A percentile compares a stretch with the other conserved stretches of the same genome.
Conservation (phyloP, 164 flowering plant species). For the Liquidambar formosana region DNA sequence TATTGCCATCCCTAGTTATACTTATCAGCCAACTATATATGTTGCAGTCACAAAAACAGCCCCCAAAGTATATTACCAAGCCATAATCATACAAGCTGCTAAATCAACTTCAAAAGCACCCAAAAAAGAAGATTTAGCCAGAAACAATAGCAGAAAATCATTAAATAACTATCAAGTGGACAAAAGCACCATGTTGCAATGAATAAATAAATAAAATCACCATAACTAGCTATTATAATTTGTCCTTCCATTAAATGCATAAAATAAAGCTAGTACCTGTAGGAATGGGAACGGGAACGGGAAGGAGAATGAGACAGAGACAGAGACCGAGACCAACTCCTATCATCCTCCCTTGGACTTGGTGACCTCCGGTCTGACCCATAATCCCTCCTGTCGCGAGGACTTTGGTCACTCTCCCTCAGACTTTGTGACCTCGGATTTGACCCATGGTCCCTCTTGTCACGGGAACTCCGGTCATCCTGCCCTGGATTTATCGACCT, state of each 20-base stretch:
- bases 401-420: slow-evolving; percentile 26
- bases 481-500: slow-evolving; percentile 26
- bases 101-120: too few species aligned
- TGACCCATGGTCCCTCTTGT: slow-evolving; percentile 20
- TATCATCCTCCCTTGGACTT: slow-evolving; percentile 37
- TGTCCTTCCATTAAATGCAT: neutral
- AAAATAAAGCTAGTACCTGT: slow-evolving; percentile 30
- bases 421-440: slow-evolving; percentile 39
- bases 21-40: too few species aligned
- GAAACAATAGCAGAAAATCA: too few species aligned
- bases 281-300: slow-evolving; percentile 34
- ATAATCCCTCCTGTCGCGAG: slow-evolving; percentile 21
- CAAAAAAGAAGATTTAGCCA: too few species aligned
- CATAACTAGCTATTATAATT: neutral
- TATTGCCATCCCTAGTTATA: too few species aligned
- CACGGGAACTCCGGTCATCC: slow-evolving; percentile 24
- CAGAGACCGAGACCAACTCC: slow-evolving; percentile 20
- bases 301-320: slow-evolving; percentile 23
- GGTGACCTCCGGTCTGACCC: slow-evolving; percentile 25
- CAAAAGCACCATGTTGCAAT: too few species aligned
- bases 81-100: too few species aligned
- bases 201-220: neutral
- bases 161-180: too few species aligned
- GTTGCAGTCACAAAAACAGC: too few species aligned
- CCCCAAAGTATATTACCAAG: too few species aligned